Base-by-base conservation (phyloP, 2,329 filamentous ascomycete genomes). In the Colletotrichum lini region DNA sequence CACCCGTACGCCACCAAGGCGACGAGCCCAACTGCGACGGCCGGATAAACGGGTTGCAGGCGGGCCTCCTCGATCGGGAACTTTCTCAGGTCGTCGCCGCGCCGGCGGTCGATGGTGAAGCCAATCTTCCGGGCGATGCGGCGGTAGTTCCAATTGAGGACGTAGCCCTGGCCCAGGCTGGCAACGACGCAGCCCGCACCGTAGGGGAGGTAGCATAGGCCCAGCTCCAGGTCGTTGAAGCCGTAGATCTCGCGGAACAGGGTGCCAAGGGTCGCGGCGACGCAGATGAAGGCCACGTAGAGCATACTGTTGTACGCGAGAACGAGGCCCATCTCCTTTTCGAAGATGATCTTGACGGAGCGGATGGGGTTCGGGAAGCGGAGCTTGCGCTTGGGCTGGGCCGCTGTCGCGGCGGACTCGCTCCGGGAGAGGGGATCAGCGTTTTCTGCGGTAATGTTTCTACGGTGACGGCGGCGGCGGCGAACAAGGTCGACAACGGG, bases 81-180 rank as follows among this genome's bases (percentile, higher is more conserved):
- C 23, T 82, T 80, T 7, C 78, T 77, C 57, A 89, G 79, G 74
- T 89, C 84, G 71, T 86, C 84, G 23, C 86, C 86, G 12, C 89
- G 88, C 73, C 88, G 90, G 69, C 84, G 86, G 72, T 89, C 88
- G 73, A 94, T 87, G 2, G 84, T 82, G 68, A 94, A 84, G 7
- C 90, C 90, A 18, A 91, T 82, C 42, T 86, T 85, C 59, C 83
- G 85, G 1, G 93, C 92, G 57, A 91, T 87, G 49, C 92, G 88
- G 8, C 90, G 86, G 79, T 93, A 97, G 79, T 95, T 95, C 85
- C 89, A 91, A 79, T 90, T 87, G 58, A 88, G 81, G 7, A 89
- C 76, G 73, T 86, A 85, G 6, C 93, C 92, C 72, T 89, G 87
- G n/a, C 79, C 77, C 35, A 89, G 74, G 15, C 86, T 84, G 1